Evolutionary conservation across 768 basidiomycete species (phyloP).

Genomic region (Cyathus striatus): DNA sequence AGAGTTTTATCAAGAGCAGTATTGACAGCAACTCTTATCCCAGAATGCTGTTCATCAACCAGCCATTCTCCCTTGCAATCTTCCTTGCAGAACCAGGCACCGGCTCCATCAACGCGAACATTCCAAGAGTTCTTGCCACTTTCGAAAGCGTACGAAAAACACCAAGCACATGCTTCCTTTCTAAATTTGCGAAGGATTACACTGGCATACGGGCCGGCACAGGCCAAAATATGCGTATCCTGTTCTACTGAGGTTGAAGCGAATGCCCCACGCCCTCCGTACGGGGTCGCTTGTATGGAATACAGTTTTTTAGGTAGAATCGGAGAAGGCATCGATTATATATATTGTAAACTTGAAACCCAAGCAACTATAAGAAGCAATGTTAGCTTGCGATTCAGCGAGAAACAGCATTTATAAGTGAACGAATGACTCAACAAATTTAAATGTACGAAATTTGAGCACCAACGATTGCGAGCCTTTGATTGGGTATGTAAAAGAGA

Average conservation of each 20-base stretch:
- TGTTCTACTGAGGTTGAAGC: constrained; percentile 35
- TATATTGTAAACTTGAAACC: neutral
- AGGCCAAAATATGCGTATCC: constrained; percentile 37
- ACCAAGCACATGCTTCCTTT: constrained; percentile 62
- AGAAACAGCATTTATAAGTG: too few relatives aligned
- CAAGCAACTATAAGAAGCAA: too few relatives aligned
- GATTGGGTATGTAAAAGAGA: too few relatives aligned
- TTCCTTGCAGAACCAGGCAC: constrained; percentile 55
- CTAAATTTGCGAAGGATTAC: constrained; percentile 60
- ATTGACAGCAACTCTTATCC: constrained; percentile 23
- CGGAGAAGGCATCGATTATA: neutral
- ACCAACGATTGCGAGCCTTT: too few relatives aligned
- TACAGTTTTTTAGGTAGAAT: neutral
- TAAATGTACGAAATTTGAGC: too few relatives aligned
- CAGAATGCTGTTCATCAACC: constrained; percentile 22
- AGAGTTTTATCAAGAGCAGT: constrained; percentile 26
- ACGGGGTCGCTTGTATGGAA: constrained; percentile 22
- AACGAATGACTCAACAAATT: too few relatives aligned
- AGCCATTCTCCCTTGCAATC: constrained; percentile 43
- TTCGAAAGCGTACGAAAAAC: constrained; percentile 59
- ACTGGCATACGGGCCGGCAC: constrained; percentile 45
- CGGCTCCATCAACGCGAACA: constrained; percentile 21
- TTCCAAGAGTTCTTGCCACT: constrained; percentile 42
- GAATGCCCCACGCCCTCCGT: constrained; percentile 52
- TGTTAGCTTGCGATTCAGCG: too few relatives aligned